A percentile compares a stretch with the other conserved stretches of the same genome.
Evolutionary conservation across 2,329 filamentous ascomycete genomes (phyloP).

Genomic region (Metarhizium robertsii): DNA sequence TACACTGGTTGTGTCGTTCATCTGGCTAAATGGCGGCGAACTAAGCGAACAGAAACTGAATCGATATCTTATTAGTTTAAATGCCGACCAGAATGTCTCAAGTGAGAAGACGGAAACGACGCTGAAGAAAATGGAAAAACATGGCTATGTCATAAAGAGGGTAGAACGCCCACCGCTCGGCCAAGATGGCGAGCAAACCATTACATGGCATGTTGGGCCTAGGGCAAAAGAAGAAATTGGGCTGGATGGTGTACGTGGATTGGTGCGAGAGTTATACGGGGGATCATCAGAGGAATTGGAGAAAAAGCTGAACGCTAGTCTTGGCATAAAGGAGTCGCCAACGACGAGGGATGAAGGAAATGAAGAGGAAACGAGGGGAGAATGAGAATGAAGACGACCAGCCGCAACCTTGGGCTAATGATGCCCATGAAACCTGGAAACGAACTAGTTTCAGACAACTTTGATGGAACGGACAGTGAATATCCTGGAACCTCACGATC

Average conservation of each 20-base stretch:
- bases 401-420: not conserved
- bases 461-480: not conserved
- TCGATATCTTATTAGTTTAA: slow-evolving; percentile 64
- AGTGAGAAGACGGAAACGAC: slow-evolving; percentile 67
- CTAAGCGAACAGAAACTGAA: slow-evolving; percentile 72
- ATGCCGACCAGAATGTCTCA: slow-evolving; percentile 66
- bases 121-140: slow-evolving; percentile 64
- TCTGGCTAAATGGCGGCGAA: slow-evolving; percentile 63
- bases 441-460: not conserved
- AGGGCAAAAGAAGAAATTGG: slow-evolving; percentile 81
- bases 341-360: slow-evolving; percentile 16
- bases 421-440: not conserved
- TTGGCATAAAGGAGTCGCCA: slow-evolving; percentile 38
- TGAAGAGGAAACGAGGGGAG: slow-evolving; percentile 6
- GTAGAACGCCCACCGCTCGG: slow-evolving; percentile 49
- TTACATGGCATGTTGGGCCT: slow-evolving; percentile 78
- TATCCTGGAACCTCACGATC: not conserved
- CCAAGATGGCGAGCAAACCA: slow-evolving; percentile 59
- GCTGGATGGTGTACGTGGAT: slow-evolving; percentile 59
- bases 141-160: slow-evolving; percentile 73
- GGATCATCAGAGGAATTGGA: slow-evolving; percentile 45
- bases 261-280: slow-evolving; percentile 56
- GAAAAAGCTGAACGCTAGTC: slow-evolving; percentile 49
- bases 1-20: slow-evolving; percentile 68
- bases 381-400: not conserved